Percentiles rank a stretch among this genome's conserved stretches.
These are phyloP conservation scores for Cicer arietinum DNA, from an alignment of 306 rosid species.

Conservation along the genomic window DNA sequence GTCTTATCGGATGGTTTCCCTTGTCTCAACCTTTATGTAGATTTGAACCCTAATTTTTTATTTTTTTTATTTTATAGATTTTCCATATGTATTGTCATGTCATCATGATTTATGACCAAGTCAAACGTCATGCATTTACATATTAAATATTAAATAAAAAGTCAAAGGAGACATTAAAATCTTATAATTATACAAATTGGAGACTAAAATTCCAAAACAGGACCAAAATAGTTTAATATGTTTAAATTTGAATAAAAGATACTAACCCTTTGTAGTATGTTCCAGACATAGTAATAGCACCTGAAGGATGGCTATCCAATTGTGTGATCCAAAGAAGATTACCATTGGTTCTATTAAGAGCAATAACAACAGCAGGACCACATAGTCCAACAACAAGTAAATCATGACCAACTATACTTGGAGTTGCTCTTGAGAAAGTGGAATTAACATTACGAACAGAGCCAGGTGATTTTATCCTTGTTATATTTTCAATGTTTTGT, in stretches of 20 bases:
- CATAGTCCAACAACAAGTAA: constrained; percentile 39
- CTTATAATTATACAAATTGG: too few species aligned
- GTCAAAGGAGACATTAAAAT: too few species aligned
- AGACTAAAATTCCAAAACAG: not conserved
- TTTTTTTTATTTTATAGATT: too few species aligned
- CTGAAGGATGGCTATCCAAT: not conserved
- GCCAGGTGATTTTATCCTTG: constrained; percentile 53
- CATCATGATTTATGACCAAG: too few species aligned
- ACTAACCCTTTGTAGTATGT: constrained; percentile 60
- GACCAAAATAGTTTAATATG: not conserved
- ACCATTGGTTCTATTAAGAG: constrained; percentile 59
- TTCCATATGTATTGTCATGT: too few species aligned
- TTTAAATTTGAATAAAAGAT: too few species aligned
- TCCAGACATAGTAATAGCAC: constrained; percentile 67
- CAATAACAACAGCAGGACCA: constrained; percentile 66
- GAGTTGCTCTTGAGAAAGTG: constrained; percentile 60
- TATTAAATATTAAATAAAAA: too few species aligned
- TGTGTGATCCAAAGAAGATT: constrained; percentile 47
- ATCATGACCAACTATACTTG: constrained; percentile 45
- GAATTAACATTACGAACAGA: constrained; percentile 46
- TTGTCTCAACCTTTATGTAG: too few species aligned
- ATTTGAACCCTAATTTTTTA: too few species aligned
- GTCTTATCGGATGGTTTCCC: too few species aligned
- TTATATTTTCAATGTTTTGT: constrained; percentile 46
- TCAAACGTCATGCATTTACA: too few species aligned